Evolutionary conservation across 2,329 filamentous ascomycete species (phyloP).

Genomic region (Xylogone sp.): DNA sequence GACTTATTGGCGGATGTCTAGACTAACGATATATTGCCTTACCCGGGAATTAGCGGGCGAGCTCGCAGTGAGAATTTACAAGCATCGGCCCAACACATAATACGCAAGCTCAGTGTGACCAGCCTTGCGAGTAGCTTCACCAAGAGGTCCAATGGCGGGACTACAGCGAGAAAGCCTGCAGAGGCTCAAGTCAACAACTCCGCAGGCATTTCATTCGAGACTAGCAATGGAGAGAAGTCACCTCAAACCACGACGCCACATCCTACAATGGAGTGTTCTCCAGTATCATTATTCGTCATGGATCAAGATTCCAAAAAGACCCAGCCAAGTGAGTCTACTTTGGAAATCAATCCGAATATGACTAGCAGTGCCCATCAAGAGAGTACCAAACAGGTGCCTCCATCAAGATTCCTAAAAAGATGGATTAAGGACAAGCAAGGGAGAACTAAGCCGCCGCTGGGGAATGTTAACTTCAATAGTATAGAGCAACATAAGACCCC

Average conservation of each 20-base stretch:
- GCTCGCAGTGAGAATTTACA: slow-evolving; percentile 66
- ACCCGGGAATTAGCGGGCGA: slow-evolving; percentile 72
- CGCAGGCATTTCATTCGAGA: neutral
- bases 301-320: neutral
- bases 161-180: slow-evolving; percentile 22
- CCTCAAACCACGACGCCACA: neutral
- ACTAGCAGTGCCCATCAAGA: neutral
- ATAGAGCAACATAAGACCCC: slow-evolving; percentile 10
- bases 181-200: slow-evolving; percentile 14
- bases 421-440: slow-evolving; percentile 22
- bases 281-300: no score
- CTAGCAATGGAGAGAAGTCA: neutral
- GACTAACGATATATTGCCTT: slow-evolving; percentile 76
- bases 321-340: neutral
- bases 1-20: slow-evolving; percentile 72
- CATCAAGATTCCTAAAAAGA: slow-evolving; percentile 20
- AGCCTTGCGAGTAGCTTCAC: slow-evolving; percentile 75
- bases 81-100: slow-evolving; percentile 78
- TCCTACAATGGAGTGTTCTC: no score
- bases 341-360: neutral
- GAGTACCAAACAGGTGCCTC: neutral
- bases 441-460: slow-evolving; percentile 20
- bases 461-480: slow-evolving; percentile 24
- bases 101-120: slow-evolving; percentile 81
- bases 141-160: slow-evolving; percentile 52